A percentile compares a stretch with the other conserved stretches of the same genome.
Conservation (phyloP, 2,329 filamentous ascomycete species). For the Paraphoma sp. region DNA sequence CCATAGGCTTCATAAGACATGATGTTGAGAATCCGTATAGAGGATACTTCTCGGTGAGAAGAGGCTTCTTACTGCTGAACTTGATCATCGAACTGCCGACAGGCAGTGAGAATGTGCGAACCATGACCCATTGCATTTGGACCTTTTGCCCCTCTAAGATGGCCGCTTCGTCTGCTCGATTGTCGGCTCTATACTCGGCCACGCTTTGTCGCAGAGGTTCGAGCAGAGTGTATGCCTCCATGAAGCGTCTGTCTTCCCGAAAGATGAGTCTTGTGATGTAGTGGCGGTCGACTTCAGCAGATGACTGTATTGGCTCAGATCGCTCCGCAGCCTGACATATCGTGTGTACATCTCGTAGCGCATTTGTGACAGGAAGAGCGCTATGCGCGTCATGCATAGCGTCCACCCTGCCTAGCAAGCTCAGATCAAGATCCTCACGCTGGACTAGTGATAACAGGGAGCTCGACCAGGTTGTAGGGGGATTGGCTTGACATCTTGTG, state of each 20-base stretch:
- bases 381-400: constrained; percentile 31
- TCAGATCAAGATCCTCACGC: constrained; percentile 75
- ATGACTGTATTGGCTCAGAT: constrained; percentile 72
- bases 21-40: constrained; percentile 91
- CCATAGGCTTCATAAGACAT: constrained; percentile 89
- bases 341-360: constrained; percentile 72
- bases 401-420: constrained; percentile 23
- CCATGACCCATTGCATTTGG: constrained; percentile 83
- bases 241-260: constrained; percentile 85
- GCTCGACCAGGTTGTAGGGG: constrained; percentile 77
- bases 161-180: constrained; percentile 83
- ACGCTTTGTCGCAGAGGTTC: constrained; percentile 82
- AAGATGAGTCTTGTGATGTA: constrained; percentile 88
- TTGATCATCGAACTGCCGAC: constrained; percentile 86
- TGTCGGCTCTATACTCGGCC: constrained; percentile 76
- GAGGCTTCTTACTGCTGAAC: constrained; percentile 83
- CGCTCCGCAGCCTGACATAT: constrained; percentile 74
- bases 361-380: constrained; percentile 14
- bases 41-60: constrained; percentile 90
- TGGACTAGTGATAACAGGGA: constrained; percentile 77
- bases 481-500: constrained; percentile 80
- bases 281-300: constrained; percentile 80
- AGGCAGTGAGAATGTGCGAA: constrained; percentile 86
- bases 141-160: constrained; percentile 92
- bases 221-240: constrained; percentile 84